These are phyloP conservation scores for Oxytropis ochrocephala DNA, from an alignment of 306 rosid genomes.

Conservation along the genomic window DNA sequence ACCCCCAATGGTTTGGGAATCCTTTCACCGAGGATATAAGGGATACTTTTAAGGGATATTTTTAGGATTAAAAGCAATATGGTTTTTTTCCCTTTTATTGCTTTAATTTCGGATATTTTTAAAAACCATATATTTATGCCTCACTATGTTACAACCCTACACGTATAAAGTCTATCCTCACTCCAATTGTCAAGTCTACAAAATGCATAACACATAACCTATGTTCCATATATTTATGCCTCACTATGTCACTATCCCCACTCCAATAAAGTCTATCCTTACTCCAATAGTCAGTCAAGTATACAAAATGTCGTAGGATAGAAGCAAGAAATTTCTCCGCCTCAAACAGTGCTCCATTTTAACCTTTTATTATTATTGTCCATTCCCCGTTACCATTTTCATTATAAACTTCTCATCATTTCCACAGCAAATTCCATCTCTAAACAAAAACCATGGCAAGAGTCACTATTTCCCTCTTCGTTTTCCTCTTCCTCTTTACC, in stretches of 20 bases:
- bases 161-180: not conserved
- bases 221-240: too few relatives aligned
- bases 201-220: too few relatives aligned
- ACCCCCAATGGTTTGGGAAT: too few relatives aligned
- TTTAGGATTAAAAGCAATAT: too few relatives aligned
- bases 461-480: not conserved
- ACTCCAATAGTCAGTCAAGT: too few relatives aligned
- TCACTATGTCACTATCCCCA: too few relatives aligned
- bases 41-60: too few relatives aligned
- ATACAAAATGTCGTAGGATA: not conserved
- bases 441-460: constrained; percentile 8
- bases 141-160: not conserved
- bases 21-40: too few relatives aligned
- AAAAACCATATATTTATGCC: too few relatives aligned
- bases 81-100: too few relatives aligned
- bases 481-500: not conserved
- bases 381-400: not conserved
- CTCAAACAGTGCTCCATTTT: not conserved
- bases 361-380: not conserved
- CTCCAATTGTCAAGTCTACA: not conserved
- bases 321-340: not conserved
- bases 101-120: too few relatives aligned
- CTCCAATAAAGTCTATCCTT: too few relatives aligned
- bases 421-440: not conserved
- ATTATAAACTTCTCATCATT: not conserved